Percentiles rank a stretch among this genome's conserved stretches.
phyloP scores from a whole-genome alignment of 345 rosid genomes.

The Bretschneidera sinensis region DNA sequence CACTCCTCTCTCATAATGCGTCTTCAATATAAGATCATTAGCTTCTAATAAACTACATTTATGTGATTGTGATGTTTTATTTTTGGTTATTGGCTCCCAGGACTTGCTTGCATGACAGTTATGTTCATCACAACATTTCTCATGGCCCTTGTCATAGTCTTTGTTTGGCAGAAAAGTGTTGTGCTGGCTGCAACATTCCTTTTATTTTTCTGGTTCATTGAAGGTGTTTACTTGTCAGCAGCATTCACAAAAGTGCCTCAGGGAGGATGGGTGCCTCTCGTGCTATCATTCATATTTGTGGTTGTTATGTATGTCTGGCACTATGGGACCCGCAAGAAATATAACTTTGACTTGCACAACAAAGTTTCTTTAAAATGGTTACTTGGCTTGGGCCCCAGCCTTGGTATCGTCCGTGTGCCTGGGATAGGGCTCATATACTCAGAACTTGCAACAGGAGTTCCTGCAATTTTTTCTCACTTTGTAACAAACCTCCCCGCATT shows the following conservation, averaged over 20 bases:
- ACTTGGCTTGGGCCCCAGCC: slow-evolving; percentile 92
- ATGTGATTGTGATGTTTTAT: slow-evolving; percentile 4
- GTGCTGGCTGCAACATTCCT: slow-evolving; percentile 58
- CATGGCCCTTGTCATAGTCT: slow-evolving; percentile 78
- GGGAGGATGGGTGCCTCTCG: slow-evolving; percentile 93
- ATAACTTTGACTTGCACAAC: slow-evolving; percentile 88
- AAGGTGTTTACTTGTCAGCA: slow-evolving; percentile 83
- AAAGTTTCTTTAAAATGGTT: slow-evolving; percentile 91
- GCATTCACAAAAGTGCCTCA: slow-evolving; percentile 72
- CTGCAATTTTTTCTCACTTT: slow-evolving; percentile 92
- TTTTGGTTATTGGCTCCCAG: slow-evolving; percentile 36
- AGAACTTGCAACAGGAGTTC: slow-evolving; percentile 89
- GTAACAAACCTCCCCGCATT: slow-evolving; percentile 95
- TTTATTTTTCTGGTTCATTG: slow-evolving; percentile 60
- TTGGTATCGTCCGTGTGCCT: slow-evolving; percentile 91
- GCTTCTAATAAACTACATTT: background rate
- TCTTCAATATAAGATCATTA: background rate
- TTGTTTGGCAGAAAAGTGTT: slow-evolving; percentile 66
- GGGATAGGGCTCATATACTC: slow-evolving; percentile 94
- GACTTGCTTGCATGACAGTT: slow-evolving; percentile 84
- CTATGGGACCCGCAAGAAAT: slow-evolving; percentile 85
- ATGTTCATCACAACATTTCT: slow-evolving; percentile 87
- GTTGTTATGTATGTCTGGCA: slow-evolving; percentile 84
- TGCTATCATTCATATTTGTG: slow-evolving; percentile 62
- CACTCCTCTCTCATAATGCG: background rate